phyloP scores from a whole-genome alignment of 352 stramenopile species.

The Globisporangium radiosum region DNA sequence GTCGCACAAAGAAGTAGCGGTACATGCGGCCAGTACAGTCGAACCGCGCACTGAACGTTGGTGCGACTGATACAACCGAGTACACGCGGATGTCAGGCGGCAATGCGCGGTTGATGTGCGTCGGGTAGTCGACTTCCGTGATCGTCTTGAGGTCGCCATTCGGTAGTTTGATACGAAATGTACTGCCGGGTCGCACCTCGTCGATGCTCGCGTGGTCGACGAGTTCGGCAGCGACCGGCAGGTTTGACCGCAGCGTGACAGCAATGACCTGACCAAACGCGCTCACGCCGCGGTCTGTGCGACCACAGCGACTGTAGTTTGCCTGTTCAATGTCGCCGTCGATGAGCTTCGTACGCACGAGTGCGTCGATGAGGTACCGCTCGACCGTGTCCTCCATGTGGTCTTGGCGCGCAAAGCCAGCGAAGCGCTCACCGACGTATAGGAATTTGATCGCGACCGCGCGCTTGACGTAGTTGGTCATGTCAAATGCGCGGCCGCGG shows the following conservation, averaged over 20 bases:
- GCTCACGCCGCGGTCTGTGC: conserved; percentile 96
- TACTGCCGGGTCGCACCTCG: conserved; percentile 48
- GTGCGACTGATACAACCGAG: conserved; percentile 65
- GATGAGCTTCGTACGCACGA: conserved; percentile 91
- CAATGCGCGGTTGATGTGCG: conserved; percentile 96
- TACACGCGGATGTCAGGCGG: conserved; percentile 85
- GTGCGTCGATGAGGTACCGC: conserved; percentile 89
- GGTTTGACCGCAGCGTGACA: conserved; percentile 65
- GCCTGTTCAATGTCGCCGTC: conserved; percentile 57
- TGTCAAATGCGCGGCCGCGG: conserved; percentile 47
- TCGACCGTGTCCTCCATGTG: conserved; percentile 93
- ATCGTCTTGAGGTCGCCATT: conserved; percentile 62
- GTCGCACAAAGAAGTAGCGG: conserved; percentile 94
- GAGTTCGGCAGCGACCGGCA: conserved; percentile 55
- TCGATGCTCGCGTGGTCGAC: conserved; percentile 62
- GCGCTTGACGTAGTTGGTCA: conserved; percentile 72
- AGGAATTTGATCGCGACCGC: conserved; percentile 78
- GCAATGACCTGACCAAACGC: conserved; percentile 79
- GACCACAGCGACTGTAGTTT: conserved; percentile 94
- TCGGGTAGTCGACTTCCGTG: conserved; percentile 94
- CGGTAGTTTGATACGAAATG: conserved; percentile 54
- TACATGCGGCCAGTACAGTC: conserved; percentile 92
- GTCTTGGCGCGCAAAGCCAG: conserved; percentile 84
- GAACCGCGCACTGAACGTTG: conserved; percentile 95
- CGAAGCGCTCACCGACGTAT: conserved; percentile 85